A percentile compares a stretch with the other conserved stretches of the same genome.
Conservation (phyloP, 306 rosid species). For the Citrullus colocynthis region DNA sequence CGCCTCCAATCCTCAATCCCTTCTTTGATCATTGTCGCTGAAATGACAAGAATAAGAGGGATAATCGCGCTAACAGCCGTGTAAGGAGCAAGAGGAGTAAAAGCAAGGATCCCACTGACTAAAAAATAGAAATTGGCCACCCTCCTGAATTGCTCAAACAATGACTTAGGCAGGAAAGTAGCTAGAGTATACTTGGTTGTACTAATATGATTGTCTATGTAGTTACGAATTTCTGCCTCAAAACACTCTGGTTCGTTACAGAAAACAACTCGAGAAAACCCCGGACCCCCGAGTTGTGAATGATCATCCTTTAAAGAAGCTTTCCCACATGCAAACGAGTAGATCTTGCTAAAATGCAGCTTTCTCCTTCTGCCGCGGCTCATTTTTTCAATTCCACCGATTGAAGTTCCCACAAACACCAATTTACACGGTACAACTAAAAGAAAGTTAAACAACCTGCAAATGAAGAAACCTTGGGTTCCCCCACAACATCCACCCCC, state of each 20-base stretch:
- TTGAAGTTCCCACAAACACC: neutral
- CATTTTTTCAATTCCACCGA: slow-evolving; percentile 20
- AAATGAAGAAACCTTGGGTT: neutral
- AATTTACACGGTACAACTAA: neutral
- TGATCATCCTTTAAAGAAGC: slow-evolving; percentile 45
- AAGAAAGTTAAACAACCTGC: neutral
- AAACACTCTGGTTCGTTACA: slow-evolving; percentile 53
- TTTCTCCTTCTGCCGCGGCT: slow-evolving; percentile 36
- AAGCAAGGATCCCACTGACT: slow-evolving; percentile 58
- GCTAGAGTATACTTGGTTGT: slow-evolving; percentile 69
- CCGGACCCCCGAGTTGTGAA: slow-evolving; percentile 63
- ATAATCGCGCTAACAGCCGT: slow-evolving; percentile 65
- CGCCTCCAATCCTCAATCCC: slow-evolving; percentile 73
- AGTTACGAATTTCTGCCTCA: slow-evolving; percentile 42
- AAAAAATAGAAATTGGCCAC: slow-evolving; percentile 86
- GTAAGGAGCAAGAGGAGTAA: slow-evolving; percentile 77
- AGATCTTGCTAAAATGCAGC: slow-evolving; percentile 75
- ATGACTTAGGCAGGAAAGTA: slow-evolving; percentile 78
- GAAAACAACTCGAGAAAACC: slow-evolving; percentile 65
- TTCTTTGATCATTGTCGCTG: slow-evolving; percentile 74
- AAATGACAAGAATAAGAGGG: slow-evolving; percentile 51
- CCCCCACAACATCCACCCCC: neutral
- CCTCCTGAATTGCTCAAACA: slow-evolving; percentile 97
- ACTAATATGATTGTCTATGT: slow-evolving; percentile 52
- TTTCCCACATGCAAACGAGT: slow-evolving; percentile 61